phyloP scores from a whole-genome alignment of 495 filamentous ascomycete genomes.

The Sordaria brevicollis region DNA sequence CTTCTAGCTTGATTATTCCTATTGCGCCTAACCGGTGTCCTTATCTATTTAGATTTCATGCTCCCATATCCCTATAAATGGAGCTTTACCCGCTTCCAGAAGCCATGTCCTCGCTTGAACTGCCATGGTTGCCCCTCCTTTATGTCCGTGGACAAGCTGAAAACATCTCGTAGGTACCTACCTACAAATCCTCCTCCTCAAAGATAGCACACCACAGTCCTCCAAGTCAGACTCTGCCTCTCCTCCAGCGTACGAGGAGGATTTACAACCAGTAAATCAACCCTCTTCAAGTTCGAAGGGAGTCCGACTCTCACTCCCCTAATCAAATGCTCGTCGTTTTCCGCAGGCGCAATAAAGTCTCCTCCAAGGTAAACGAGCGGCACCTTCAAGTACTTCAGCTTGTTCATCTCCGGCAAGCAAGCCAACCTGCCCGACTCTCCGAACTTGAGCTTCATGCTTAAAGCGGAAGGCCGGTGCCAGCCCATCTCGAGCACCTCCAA shows the following conservation, averaged over 20 bases:
- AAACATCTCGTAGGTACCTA: no score
- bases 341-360: background rate
- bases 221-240: background rate
- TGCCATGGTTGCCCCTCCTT: no score
- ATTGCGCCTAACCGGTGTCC: no score
- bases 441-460: background rate
- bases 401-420: background rate
- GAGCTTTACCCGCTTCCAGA: no score
- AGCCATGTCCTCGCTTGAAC: no score
- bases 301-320: accelerated
- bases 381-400: background rate
- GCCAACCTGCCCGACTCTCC: background rate
- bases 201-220: background rate
- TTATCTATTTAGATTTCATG: no score
- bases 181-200: no score
- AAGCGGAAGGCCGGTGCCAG: background rate
- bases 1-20: no score
- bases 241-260: background rate
- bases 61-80: no score
- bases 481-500: background rate
- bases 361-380: background rate
- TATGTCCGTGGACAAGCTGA: no score
- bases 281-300: accelerated
- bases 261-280: background rate
- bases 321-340: accelerated